A percentile compares a stretch with the other conserved stretches of the same genome.
phyloP scores from a whole-genome alignment of 805 yeast species.

The Soucietia sequanensis region DNA sequence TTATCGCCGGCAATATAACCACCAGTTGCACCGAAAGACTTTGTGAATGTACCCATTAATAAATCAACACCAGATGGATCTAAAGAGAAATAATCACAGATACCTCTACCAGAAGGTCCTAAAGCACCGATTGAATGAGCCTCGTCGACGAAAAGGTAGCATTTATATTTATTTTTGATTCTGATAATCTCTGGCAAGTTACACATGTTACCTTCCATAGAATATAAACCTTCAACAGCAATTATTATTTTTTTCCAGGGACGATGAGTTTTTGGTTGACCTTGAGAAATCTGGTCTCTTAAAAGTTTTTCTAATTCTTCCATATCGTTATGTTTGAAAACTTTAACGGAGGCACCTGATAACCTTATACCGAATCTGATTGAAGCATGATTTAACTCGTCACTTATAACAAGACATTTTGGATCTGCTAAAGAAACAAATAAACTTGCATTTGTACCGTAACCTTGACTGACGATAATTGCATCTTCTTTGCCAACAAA shows the following conservation, averaged over 20 bases:
- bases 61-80: conserved; percentile 76
- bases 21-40: conserved; percentile 98
- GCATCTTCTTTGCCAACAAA: conserved; percentile 92
- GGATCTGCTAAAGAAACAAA: conserved; percentile 82
- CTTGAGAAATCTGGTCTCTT: conserved; percentile 84
- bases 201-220: conserved; percentile 90
- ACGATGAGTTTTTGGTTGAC: conserved; percentile 92
- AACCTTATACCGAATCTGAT: conserved; percentile 92
- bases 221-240: conserved; percentile 89
- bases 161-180: conserved; percentile 79
- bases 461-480: conserved; percentile 88
- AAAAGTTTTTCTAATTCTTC: conserved; percentile 68
- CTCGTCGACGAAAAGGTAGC: conserved; percentile 90
- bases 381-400: conserved; percentile 93
- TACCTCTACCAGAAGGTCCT: conserved; percentile 92
- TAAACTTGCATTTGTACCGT: conserved; percentile 89
- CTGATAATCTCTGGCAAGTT: conserved; percentile 74
- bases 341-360: conserved; percentile 90
- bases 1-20: conserved; percentile 88
- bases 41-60: conserved; percentile 96
- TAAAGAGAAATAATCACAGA: conserved; percentile 88
- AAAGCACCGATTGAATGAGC: conserved; percentile 99
- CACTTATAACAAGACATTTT: conserved; percentile 88
- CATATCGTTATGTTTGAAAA: conserved; percentile 92
- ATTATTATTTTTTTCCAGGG: conserved; percentile 90